phyloP scores from a whole-genome alignment of 164 flowering plant genomes.

The Magnolia sinica region DNA sequence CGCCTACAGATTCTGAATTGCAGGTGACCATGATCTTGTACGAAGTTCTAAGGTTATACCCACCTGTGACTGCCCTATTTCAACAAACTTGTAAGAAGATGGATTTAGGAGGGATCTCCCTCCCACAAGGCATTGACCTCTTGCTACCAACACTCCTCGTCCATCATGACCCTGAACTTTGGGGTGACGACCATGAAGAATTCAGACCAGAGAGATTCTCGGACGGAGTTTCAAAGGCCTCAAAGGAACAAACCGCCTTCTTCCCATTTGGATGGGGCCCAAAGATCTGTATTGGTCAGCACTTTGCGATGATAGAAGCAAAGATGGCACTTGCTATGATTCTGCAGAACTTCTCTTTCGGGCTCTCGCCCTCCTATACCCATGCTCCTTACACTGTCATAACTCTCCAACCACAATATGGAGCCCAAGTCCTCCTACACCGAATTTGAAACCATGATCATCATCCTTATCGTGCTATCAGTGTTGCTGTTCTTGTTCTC shows the following conservation, averaged over 20 bases:
- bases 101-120: slow-evolving; percentile 12
- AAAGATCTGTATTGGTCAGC: slow-evolving; percentile 15
- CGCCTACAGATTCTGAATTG: not conserved
- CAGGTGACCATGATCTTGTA: slow-evolving; percentile 23
- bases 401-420: slow-evolving; percentile 16
- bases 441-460: not conserved
- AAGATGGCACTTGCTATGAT: slow-evolving; percentile 18
- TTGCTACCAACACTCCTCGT: slow-evolving; percentile 5
- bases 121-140: slow-evolving; percentile 21
- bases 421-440: slow-evolving; percentile 16
- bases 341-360: slow-evolving; percentile 20
- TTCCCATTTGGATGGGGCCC: slow-evolving; percentile 29
- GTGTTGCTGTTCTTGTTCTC: not conserved
- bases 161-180: slow-evolving; percentile 15
- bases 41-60: slow-evolving; percentile 29
- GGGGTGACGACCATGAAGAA: slow-evolving; percentile 25
- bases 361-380: slow-evolving; percentile 16
- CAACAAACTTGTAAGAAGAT: slow-evolving; percentile 7
- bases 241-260: slow-evolving; percentile 12
- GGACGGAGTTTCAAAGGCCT: slow-evolving; percentile 19
- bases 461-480: not conserved
- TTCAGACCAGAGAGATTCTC: slow-evolving; percentile 26
- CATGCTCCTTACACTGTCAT: slow-evolving; percentile 13
- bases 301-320: slow-evolving; percentile 19
- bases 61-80: not conserved